Evolutionary conservation across 2,329 filamentous ascomycete genomes (phyloP).

Genomic region (Diaporthe citrichinensis): DNA sequence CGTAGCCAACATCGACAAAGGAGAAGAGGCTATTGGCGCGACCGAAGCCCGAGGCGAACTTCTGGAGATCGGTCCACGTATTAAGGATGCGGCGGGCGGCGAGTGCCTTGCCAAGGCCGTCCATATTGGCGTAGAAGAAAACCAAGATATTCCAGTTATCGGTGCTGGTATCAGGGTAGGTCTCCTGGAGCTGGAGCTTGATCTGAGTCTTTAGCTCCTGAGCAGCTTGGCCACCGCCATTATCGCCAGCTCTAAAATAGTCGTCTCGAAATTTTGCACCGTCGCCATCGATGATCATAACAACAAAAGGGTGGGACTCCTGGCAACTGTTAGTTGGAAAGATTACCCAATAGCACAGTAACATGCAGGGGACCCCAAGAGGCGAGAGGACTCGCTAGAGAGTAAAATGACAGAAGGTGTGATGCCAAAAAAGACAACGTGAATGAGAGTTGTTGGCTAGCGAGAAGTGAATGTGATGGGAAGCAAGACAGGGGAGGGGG

Average conservation of each 20-base stretch:
- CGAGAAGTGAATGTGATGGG: not conserved
- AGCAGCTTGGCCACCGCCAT: constrained; percentile 52
- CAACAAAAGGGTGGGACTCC: constrained; percentile 52
- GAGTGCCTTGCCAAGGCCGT: constrained; percentile 50
- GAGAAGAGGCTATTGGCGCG: constrained; percentile 52
- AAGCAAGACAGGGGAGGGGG: not conserved
- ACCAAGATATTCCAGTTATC: constrained; percentile 52
- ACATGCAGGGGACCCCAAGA: too few relatives aligned
- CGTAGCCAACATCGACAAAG: constrained; percentile 53
- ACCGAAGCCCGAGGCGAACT: constrained; percentile 53
- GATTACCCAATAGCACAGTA: too few relatives aligned
- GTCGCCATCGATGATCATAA: constrained; percentile 54
- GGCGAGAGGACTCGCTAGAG: too few relatives aligned
- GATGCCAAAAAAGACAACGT: not conserved
- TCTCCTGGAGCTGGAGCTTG: constrained; percentile 45
- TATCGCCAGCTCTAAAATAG: constrained; percentile 49
- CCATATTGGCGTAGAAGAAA: constrained; percentile 52
- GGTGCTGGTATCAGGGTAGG: constrained; percentile 47
- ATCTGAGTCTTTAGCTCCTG: constrained; percentile 48
- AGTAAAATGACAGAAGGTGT: not conserved
- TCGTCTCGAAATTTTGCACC: constrained; percentile 53
- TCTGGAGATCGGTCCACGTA: constrained; percentile 46
- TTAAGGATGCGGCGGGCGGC: constrained; percentile 47
- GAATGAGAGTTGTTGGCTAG: too few relatives aligned
- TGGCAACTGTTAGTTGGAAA: constrained; percentile 36